These are phyloP conservation scores for Leishmania martiniquensis DNA, from an alignment of 208 protist genomes.

Conservation along the genomic window DNA sequence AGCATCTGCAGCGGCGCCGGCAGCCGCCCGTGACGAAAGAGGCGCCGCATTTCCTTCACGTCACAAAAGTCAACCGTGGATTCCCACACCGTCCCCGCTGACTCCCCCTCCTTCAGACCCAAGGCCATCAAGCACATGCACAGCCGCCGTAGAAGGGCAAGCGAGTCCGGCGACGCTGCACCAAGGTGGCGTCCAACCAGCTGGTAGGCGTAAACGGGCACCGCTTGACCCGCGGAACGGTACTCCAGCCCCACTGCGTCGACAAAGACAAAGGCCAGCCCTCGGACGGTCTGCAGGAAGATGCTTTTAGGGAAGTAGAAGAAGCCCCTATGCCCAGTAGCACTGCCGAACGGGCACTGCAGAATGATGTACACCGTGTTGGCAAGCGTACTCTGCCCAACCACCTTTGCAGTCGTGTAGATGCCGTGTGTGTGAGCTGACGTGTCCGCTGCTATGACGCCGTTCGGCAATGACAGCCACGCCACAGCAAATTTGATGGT, in stretches of 20 bases:
- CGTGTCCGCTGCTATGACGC: slow-evolving; percentile 52
- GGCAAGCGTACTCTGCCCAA: slow-evolving; percentile 62
- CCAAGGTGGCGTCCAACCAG: slow-evolving; percentile 21
- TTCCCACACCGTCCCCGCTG: not conserved
- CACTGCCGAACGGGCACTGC: slow-evolving; percentile 68
- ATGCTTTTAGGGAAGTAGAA: slow-evolving; percentile 72
- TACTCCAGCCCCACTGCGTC: slow-evolving; percentile 34
- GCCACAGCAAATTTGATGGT: slow-evolving; percentile 59
- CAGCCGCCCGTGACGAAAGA: slow-evolving; percentile 11
- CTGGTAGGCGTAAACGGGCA: slow-evolving; percentile 14
- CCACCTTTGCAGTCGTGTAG: slow-evolving; percentile 77
- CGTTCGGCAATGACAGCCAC: slow-evolving; percentile 62
- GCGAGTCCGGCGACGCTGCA: not conserved
- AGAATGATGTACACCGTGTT: slow-evolving; percentile 76
- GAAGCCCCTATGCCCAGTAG: slow-evolving; percentile 52
- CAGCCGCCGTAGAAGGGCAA: slow-evolving; percentile 14
- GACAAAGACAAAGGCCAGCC: slow-evolving; percentile 64
- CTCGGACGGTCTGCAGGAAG: slow-evolving; percentile 48
- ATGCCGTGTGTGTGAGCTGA: slow-evolving; percentile 42
- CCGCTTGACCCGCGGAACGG: slow-evolving; percentile 13
- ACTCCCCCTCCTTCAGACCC: not conserved
- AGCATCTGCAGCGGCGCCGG: slow-evolving; percentile 12
- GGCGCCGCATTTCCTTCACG: not conserved
- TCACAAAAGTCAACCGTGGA: not conserved
- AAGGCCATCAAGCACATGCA: slow-evolving; percentile 17